A percentile compares a stretch with the other conserved stretches of the same genome.
phyloP scores from a whole-genome alignment of 2,329 filamentous ascomycete species.

The Botrytis paeoniae region DNA sequence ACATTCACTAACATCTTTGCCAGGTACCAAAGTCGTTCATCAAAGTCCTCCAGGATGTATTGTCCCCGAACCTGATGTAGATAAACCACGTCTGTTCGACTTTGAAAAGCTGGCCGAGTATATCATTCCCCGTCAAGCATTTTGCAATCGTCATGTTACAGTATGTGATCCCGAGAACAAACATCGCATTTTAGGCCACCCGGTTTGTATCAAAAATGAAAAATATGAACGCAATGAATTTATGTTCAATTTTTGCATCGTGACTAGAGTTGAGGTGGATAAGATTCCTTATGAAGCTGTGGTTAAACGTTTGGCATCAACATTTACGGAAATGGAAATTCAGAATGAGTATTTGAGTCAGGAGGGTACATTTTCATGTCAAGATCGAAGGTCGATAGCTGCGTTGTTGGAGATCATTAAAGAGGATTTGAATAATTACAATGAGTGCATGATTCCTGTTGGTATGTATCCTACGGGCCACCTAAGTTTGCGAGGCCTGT shows the following conservation, averaged over 20 bases:
- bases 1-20: background rate
- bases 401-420: conserved; percentile 77
- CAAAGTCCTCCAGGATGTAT: conserved; percentile 63
- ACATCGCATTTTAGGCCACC: conserved; percentile 81
- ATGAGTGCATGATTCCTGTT: conserved; percentile 97
- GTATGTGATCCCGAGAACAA: conserved; percentile 68
- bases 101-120: conserved; percentile 87
- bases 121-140: conserved; percentile 90
- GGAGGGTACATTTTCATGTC: conserved; percentile 31
- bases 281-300: conserved; percentile 80
- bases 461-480: conserved; percentile 52
- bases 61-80: conserved; percentile 47
- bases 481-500: background rate
- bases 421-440: conserved; percentile 93
- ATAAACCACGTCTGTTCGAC: conserved; percentile 67
- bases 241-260: conserved; percentile 95
- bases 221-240: conserved; percentile 92
- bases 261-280: conserved; percentile 68
- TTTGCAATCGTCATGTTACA: conserved; percentile 87
- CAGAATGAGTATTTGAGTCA: conserved; percentile 79
- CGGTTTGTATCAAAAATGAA: conserved; percentile 78
- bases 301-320: conserved; percentile 77
- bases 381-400: conserved; percentile 69
- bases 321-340: conserved; percentile 88
- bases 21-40: conserved; percentile 61